A percentile compares a stretch with the other conserved stretches of the same genome.
These are phyloP conservation scores for Malassezia arunalokei DNA, from an alignment of 1,284 basidiomycete genomes.

Conservation along the genomic window DNA sequence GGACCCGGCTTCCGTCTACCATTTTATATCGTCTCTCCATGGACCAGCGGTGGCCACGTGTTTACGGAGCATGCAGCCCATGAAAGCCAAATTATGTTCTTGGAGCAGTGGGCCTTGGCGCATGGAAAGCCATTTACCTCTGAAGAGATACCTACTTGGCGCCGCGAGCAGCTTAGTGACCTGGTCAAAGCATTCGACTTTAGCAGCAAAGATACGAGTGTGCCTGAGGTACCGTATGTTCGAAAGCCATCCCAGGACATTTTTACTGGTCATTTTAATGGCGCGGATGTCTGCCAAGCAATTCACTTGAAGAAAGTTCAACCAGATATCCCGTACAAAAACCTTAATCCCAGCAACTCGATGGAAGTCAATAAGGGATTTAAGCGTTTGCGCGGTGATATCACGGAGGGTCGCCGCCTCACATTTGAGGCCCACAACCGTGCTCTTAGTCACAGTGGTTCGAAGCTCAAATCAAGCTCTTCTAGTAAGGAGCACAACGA, in stretches of 20 bases:
- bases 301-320: neutral
- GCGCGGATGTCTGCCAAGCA: slow-evolving; percentile 10
- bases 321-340: slow-evolving; percentile 13
- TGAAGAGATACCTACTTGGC: slow-evolving; percentile 25
- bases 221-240: slow-evolving; percentile 12
- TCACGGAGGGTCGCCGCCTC: slow-evolving; percentile 32
- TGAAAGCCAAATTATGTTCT: slow-evolving; percentile 32
- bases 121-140: slow-evolving; percentile 23
- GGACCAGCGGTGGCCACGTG: slow-evolving; percentile 27
- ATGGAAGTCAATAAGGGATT: slow-evolving; percentile 21
- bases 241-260: slow-evolving; percentile 16
- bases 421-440: slow-evolving; percentile 19
- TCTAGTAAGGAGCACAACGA: neutral
- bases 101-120: slow-evolving; percentile 35
- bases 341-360: slow-evolving; percentile 1
- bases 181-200: slow-evolving; percentile 34
- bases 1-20: slow-evolving; percentile 39
- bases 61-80: slow-evolving; percentile 33
- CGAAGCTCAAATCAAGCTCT: neutral
- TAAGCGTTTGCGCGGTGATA: slow-evolving; percentile 24
- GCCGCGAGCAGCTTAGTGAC: slow-evolving; percentile 27
- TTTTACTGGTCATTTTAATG: slow-evolving; percentile 17
- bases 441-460: slow-evolving; percentile 15
- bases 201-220: slow-evolving; percentile 14
- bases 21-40: slow-evolving; percentile 31